phyloP scores from a whole-genome alignment of 2,329 filamentous ascomycete genomes.

The Apiospora saccharicola region DNA sequence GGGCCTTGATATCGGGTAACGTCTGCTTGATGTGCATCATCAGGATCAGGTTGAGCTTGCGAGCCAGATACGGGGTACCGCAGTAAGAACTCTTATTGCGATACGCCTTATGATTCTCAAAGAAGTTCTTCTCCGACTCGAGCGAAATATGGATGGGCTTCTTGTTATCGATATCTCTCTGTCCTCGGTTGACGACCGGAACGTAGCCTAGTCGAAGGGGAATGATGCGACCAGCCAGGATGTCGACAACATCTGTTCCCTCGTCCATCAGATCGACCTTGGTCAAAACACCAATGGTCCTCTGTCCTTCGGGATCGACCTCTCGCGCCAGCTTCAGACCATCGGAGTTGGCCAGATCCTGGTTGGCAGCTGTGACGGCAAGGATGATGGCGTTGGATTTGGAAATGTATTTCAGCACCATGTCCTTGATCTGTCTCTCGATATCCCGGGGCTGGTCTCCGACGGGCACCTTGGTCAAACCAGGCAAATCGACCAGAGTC shows the following conservation, averaged over 20 bases:
- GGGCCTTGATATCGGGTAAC: slow-evolving; percentile 95
- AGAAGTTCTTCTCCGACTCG: slow-evolving; percentile 95
- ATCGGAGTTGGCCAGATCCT: slow-evolving; percentile 63
- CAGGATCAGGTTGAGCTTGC: slow-evolving; percentile 96
- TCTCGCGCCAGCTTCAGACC: slow-evolving; percentile 57
- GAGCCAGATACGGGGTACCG: slow-evolving; percentile 93
- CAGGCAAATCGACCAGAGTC: slow-evolving; percentile 66
- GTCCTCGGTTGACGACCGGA: slow-evolving; percentile 96
- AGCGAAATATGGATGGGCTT: slow-evolving; percentile 90
- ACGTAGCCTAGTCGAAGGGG: slow-evolving; percentile 94
- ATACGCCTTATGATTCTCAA: slow-evolving; percentile 98
- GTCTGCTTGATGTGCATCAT: slow-evolving; percentile 99
- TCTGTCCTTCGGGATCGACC: slow-evolving; percentile 40
- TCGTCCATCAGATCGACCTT: slow-evolving; percentile 49
- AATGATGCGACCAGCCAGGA: slow-evolving; percentile 96
- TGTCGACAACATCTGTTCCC: slow-evolving; percentile 71
- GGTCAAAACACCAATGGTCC: slow-evolving; percentile 58
- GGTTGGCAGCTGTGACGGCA: slow-evolving; percentile 61
- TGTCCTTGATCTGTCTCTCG: slow-evolving; percentile 49
- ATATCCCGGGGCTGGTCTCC: slow-evolving; percentile 52
- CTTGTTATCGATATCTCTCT: slow-evolving; percentile 98
- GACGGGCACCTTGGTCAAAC: slow-evolving; percentile 56
- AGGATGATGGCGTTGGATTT: slow-evolving; percentile 64
- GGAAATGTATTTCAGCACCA: slow-evolving; percentile 64
- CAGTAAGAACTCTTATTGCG: slow-evolving; percentile 99